Conservation (phyloP, 805 yeast genomes). For the Myxozyma vanderwaltii region DNA sequence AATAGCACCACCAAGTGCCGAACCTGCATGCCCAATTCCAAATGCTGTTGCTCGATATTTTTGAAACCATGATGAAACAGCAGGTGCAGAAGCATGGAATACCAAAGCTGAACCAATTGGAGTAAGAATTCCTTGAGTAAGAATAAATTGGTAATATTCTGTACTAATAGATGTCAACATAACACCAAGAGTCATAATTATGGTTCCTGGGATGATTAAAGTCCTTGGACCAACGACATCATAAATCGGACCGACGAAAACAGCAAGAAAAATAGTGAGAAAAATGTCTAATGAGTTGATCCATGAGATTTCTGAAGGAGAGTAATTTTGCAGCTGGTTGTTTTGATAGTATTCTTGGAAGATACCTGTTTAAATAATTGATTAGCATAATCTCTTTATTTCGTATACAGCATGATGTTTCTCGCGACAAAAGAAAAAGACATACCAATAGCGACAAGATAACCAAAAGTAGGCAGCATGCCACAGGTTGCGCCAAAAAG, state of each 20-base stretch:
- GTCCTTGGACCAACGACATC: conserved; percentile 36
- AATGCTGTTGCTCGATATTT: conserved; percentile 50
- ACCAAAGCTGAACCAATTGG: conserved; percentile 20
- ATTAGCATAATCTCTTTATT: too few relatives aligned
- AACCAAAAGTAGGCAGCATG: conserved; percentile 59
- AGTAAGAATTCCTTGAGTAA: conserved; percentile 50
- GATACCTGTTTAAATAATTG: conserved; percentile 3
- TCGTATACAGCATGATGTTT: too few relatives aligned
- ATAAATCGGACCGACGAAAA: conserved; percentile 38
- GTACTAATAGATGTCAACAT: conserved; percentile 45
- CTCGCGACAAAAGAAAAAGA: not conserved
- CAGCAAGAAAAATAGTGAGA: conserved; percentile 34
- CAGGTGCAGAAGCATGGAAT: conserved; percentile 41
- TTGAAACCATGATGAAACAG: conserved; percentile 51
- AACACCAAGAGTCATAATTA: conserved; percentile 36
- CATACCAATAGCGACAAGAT: conserved; percentile 40
- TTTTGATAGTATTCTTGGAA: conserved; percentile 38
- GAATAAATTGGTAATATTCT: conserved; percentile 53
- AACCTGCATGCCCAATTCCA: conserved; percentile 53
- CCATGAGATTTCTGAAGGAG: conserved; percentile 41
- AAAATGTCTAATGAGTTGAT: conserved; percentile 41
- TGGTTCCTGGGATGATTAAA: conserved; percentile 34
- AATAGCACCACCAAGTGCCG: conserved; percentile 54
- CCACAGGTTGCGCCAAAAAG: conserved; percentile 60
- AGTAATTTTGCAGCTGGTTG: conserved; percentile 28